These are phyloP conservation scores for Spiraea crenata DNA, from an alignment of 331 rosid genomes.

Conservation along the genomic window DNA sequence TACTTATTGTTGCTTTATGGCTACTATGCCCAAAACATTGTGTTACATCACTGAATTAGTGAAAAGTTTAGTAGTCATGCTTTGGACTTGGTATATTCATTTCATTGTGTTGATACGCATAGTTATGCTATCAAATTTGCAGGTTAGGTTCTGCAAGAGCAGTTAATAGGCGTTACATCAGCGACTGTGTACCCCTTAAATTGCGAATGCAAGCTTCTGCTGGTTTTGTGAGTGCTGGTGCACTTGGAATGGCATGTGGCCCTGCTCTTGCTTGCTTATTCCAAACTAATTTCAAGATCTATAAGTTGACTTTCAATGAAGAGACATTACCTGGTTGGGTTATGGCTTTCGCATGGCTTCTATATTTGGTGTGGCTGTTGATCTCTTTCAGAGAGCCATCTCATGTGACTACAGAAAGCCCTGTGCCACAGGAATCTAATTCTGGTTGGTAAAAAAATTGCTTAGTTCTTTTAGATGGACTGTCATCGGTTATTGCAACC, in stretches of 20 bases:
- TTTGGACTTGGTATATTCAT: not conserved
- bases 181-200: constrained; percentile 47
- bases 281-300: constrained; percentile 45
- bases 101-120: not conserved
- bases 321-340: constrained; percentile 54
- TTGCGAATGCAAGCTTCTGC: constrained; percentile 52
- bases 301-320: constrained; percentile 43
- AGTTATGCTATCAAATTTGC: not conserved
- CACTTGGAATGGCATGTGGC: constrained; percentile 56
- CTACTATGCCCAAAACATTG: not conserved
- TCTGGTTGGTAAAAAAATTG: constrained; percentile 26
- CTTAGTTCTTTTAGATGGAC: not conserved
- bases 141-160: constrained; percentile 61
- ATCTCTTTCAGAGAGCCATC: constrained; percentile 45
- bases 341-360: constrained; percentile 52
- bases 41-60: not conserved
- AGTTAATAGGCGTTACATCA: constrained; percentile 49
- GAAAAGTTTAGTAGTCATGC: not conserved
- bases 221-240: constrained; percentile 55
- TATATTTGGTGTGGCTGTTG: constrained; percentile 41
- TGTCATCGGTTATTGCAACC: not conserved
- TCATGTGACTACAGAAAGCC: constrained; percentile 12
- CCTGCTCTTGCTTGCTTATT: constrained; percentile 53
- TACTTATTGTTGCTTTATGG: not conserved
- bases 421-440: constrained; percentile 16